Evolutionary conservation across 805 yeast species (phyloP), one percentile per base, ranked within the genome.

Genomic region (Starmera dryadoides): DNA sequence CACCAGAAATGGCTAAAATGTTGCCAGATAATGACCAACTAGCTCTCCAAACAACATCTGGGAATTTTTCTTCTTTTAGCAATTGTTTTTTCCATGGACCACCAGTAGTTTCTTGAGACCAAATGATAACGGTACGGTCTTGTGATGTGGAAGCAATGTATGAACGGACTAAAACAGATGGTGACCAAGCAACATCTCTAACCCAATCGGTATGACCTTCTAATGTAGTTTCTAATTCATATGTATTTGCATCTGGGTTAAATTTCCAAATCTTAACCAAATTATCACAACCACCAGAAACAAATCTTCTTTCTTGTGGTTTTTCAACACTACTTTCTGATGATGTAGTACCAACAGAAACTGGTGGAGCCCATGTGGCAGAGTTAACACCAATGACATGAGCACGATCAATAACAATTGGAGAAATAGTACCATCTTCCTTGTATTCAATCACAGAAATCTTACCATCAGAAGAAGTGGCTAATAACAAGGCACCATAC

Each of bases 201-300:
- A 93, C 97, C 99, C 99, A 93, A 62, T 93, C 98, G 15, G 86
- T 71, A 62, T 93, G 98, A 31, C 97, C 98, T 46, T 79, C 81
- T 39, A 93, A 73, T 21, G 77, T 74, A 33, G 80, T 81, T 60
- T 91, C 96, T 52, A 81, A 73, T 20, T 71, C 71, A 58, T 85
- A 87, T 21, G 73, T 73, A 48, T 71, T 74, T 6, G 72, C 62
- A 10, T 75, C 63, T 15, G 64, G 46, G 45, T 81, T 82, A 51
- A 65, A 79, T 52, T 71, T 75, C 98, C 98, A 93, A 53, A 93
- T 78, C 60, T 87, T 89, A 41, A 89, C 95, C 50, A 87, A 71
- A 55, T 91, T 89, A 61, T 93, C 98, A 45, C 94, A 86, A 35
- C 98, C 98, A 52, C 96, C 95, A 25, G 95, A 82, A 38, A 83